phyloP scores from a whole-genome alignment of 768 basidiomycete genomes.

The Butyriboletus loyo region DNA sequence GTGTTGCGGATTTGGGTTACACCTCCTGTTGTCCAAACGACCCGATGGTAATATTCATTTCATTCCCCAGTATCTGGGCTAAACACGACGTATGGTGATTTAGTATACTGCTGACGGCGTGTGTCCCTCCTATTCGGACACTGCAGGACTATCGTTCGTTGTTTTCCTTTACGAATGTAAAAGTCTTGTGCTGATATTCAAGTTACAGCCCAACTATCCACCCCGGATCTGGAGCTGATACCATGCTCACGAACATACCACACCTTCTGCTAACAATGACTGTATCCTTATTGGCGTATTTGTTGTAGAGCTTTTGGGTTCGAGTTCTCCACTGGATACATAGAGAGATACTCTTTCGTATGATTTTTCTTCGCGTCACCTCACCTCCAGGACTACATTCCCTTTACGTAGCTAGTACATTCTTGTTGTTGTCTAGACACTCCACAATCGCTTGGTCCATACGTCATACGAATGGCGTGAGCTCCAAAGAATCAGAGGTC shows the following conservation, averaged over 20 bases:
- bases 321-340: not conserved
- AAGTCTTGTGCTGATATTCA: constrained; percentile 4
- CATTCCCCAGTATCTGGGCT: not conserved
- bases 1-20: constrained; percentile 52
- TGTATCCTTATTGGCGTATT: constrained; percentile 14
- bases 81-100: not conserved
- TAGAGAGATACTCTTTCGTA: not conserved
- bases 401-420: not conserved
- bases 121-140: constrained; percentile 72
- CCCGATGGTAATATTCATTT: constrained; percentile 46
- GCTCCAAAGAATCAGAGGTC: not conserved
- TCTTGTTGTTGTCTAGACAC: not conserved
- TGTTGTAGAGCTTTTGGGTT: constrained; percentile 16
- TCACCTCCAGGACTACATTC: not conserved
- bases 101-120: constrained; percentile 46
- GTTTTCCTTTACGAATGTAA: not conserved
- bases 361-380: not conserved
- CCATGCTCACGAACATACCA: constrained; percentile 12
- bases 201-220: constrained; percentile 30
- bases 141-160: constrained; percentile 59
- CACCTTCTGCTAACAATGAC: constrained; percentile 13
- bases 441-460: not conserved
- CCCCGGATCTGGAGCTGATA: constrained; percentile 21
- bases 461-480: not conserved
- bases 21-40: constrained; percentile 73